phyloP scores from a whole-genome alignment of 2,329 filamentous ascomycete genomes.

The Sarocladium oryzae region DNA sequence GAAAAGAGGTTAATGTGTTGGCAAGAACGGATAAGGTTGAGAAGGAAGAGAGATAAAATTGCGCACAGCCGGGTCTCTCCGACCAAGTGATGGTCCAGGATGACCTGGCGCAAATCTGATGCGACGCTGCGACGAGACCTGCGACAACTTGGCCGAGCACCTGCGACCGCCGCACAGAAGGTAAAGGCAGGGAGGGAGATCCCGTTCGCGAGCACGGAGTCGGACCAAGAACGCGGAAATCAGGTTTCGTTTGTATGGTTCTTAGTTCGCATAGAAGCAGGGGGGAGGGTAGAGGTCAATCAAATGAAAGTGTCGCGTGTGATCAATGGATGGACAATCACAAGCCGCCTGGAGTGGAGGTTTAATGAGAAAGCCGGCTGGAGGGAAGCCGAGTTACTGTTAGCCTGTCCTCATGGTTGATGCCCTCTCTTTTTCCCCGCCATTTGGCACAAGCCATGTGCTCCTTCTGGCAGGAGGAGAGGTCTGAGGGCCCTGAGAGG shows the following conservation, averaged over 20 bases:
- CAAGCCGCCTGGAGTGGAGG: not conserved
- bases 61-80: not conserved
- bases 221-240: not conserved
- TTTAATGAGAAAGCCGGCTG: constrained; percentile 7
- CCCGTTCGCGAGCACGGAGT: no score
- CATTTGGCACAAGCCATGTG: constrained; percentile 5
- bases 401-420: not conserved
- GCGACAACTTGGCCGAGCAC: constrained; percentile 3
- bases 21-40: no score
- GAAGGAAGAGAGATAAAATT: no score
- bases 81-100: not conserved
- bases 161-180: not conserved
- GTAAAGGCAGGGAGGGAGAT: no score
- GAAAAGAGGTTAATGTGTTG: no score
- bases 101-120: no score
- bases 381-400: not conserved
- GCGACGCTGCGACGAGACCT: constrained; percentile 7
- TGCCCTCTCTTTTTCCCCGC: not conserved
- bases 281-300: not conserved
- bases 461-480: not conserved
- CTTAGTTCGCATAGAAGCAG: constrained; percentile 1
- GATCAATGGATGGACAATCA: not conserved
- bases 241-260: constrained; percentile 6
- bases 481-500: not conserved
- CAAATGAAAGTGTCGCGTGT: not conserved